Conservation (phyloP, 106 monocot species). For the Apostasia shenzhenica region DNA sequence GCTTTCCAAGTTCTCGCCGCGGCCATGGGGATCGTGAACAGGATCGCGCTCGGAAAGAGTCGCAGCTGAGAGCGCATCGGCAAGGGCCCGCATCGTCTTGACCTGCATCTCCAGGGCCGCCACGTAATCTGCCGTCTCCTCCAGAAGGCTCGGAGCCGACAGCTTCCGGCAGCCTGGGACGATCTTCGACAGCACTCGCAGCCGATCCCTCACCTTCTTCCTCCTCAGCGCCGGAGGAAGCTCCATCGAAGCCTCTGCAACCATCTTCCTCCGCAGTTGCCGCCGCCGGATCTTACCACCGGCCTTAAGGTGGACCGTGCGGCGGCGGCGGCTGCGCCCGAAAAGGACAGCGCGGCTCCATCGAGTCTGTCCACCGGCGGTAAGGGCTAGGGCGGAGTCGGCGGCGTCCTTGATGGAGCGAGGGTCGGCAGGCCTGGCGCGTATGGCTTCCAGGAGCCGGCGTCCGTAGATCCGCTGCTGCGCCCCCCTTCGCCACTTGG, state of each 20-base stretch:
- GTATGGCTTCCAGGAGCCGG: constrained; percentile 49
- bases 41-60: background rate
- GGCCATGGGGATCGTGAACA: background rate
- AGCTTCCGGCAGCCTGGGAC: constrained; percentile 69
- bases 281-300: constrained; percentile 21
- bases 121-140: constrained; percentile 75
- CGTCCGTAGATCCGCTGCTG: constrained; percentile 52
- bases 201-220: constrained; percentile 46
- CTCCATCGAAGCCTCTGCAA: background rate
- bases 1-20: background rate
- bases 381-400: constrained; percentile 70
- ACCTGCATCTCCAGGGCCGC: constrained; percentile 89
- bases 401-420: constrained; percentile 60
- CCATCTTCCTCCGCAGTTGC: background rate
- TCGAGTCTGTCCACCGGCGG: constrained; percentile 47
- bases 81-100: constrained; percentile 66
- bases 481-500: constrained; percentile 44
- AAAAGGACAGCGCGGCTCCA: constrained; percentile 82
- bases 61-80: constrained; percentile 46
- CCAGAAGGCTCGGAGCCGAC: constrained; percentile 36
- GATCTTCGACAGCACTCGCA: constrained; percentile 33
- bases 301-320: constrained; percentile 28
- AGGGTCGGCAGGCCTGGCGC: constrained; percentile 7
- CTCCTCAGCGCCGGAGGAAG: background rate
- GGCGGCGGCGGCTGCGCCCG: constrained; percentile 20